Percentiles rank a stretch among this genome's conserved stretches.
Conservation (phyloP, 768 basidiomycete species). For the Lactifluus subvellereus region DNA sequence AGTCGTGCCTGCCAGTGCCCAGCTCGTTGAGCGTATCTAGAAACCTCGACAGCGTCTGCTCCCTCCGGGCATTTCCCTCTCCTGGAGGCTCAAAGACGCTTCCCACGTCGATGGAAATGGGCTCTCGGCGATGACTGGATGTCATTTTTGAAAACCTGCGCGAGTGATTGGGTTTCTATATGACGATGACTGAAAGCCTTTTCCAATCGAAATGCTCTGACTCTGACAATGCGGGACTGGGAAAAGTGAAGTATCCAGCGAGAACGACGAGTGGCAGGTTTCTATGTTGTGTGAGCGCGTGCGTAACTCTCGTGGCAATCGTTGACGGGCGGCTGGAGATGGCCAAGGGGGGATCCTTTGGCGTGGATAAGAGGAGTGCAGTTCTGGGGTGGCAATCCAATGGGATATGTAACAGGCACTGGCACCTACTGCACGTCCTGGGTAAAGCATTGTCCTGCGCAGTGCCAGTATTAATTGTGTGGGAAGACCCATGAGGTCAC, state of each 20-base stretch:
- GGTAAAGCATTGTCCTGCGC: not conserved
- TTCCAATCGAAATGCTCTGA: not conserved
- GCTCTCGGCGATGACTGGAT: not conserved
- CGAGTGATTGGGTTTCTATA: not conserved
- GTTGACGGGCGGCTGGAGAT: not conserved
- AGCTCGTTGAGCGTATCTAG: conserved; percentile 44
- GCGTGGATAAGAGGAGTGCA: conserved; percentile 1
- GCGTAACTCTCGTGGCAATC: conserved; percentile 8
- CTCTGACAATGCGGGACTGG: not conserved
- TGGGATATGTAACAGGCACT: conserved; percentile 3
- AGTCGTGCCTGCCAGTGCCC: conserved; percentile 36
- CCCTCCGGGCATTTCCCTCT: conserved; percentile 29
- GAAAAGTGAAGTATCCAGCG: not conserved
- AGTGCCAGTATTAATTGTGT: not conserved
- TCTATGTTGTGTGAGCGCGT: not conserved
- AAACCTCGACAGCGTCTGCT: conserved; percentile 43
- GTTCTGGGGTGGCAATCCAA: not conserved
- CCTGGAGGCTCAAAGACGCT: conserved; percentile 6
- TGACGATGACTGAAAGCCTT: too few species aligned
- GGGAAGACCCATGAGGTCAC: conserved; percentile 7
- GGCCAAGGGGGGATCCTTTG: not conserved
- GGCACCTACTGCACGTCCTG: not conserved
- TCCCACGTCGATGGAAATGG: conserved; percentile 6
- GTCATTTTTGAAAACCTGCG: conserved; percentile 1
- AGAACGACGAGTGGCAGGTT: not conserved